Conservation (phyloP, 257 asterid genomes). For the Anisodus tanguticus region DNA sequence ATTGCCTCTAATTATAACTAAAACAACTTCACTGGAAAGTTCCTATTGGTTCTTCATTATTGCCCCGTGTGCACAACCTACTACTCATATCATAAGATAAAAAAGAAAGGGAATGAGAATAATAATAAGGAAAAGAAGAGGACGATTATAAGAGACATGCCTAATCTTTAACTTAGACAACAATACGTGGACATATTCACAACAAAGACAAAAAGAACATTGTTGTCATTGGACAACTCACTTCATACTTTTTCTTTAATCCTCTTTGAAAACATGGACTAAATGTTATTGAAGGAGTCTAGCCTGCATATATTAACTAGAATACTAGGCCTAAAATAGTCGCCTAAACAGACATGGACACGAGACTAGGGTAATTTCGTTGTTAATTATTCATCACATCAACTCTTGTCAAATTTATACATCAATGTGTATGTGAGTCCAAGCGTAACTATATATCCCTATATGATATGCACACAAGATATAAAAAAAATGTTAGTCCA, state of each 20-base stretch:
- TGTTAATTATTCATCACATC: too few relatives aligned
- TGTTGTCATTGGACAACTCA: slow-evolving; percentile 18
- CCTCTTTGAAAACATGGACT: neutral
- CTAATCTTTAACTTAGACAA: slow-evolving; percentile 2
- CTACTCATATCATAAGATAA: neutral
- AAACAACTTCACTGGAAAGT: neutral
- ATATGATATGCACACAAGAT: too few relatives aligned
- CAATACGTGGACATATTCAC: neutral
- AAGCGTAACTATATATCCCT: too few relatives aligned
- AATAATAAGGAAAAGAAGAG: neutral
- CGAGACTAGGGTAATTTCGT: too few relatives aligned
- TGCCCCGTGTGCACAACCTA: neutral
- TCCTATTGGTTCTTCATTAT: neutral
- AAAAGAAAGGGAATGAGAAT: neutral
- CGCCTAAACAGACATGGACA: too few relatives aligned
- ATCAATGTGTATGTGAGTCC: too few relatives aligned
- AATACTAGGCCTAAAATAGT: too few relatives aligned
- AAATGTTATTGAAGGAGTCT: neutral
- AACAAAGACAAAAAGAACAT: slow-evolving; percentile 22
- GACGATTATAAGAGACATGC: neutral
- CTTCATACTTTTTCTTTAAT: neutral
- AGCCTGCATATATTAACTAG: too few relatives aligned
- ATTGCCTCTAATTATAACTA: neutral
- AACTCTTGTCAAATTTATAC: too few relatives aligned
- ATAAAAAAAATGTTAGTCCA: neutral